Evolutionary conservation across 1,139 yeast genomes (phyloP), one percentile per base, ranked within the genome.

Genomic region (Yamadazyma sp.): DNA sequence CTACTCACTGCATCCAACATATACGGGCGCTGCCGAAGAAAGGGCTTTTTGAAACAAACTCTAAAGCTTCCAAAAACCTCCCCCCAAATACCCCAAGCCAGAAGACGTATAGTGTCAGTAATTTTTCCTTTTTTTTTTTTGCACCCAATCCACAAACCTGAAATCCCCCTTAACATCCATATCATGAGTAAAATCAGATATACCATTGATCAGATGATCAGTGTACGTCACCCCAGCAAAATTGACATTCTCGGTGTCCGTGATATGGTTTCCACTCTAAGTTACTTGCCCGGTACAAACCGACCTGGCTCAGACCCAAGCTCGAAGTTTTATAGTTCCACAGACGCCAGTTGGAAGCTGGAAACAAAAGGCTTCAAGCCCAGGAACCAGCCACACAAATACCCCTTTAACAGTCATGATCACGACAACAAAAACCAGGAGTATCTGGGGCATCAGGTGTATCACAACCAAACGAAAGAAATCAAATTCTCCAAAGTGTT

Each of bases 201-300:
- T 41, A 24, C 39, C 11, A 33, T 40, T 12, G 38, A 38, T 10
- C 41, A 42, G 17, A 44, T 52, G 23, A 37, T 46, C 5, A 7
- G 24, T 22, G 33, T 44, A 16, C 36, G 41, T 12, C 35, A 16
- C 28, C 24, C 11, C 35, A 16, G 6, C 29, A 17, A 34, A 18
- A 17, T 11, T n/a, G 30, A 15, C 15, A 23, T 26, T 34, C 31
- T 20, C 16, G 14, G 18, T 17, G 12, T 20, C 31, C 12, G 15
- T 12, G 16, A 9, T 7, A 22, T 16, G 15, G 6, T 28, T 26
- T 20, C 20, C 17, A 8, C 17, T 16, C 15, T 15, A 11, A 5
- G 17, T 14, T 10, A 8, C n/a, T 11, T 11, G 27, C 5, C 11
- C n/a, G 10, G 24, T n/a, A 10, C 27, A 24, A 24, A n/a, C n/a